These are phyloP conservation scores for Stachybotrys chartarum DNA, from an alignment of 2,329 filamentous ascomycete species.

Conservation along the genomic window DNA sequence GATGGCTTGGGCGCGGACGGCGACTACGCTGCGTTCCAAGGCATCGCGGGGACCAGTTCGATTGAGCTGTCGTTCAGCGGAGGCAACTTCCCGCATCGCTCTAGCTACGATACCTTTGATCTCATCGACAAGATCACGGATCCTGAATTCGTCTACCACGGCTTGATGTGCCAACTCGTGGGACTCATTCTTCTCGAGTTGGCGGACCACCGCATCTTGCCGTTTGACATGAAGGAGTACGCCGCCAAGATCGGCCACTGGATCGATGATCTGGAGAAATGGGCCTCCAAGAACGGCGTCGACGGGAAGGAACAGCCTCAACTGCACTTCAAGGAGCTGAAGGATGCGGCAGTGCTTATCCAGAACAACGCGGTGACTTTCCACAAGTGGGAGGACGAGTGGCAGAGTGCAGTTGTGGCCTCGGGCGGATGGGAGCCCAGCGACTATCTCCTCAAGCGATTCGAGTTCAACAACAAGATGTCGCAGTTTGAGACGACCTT, in stretches of 20 bases:
- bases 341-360: slow-evolving; percentile 55
- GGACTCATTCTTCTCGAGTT: slow-evolving; percentile 80
- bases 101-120: slow-evolving; percentile 83
- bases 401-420: slow-evolving; percentile 66
- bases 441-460: slow-evolving; percentile 57
- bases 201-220: slow-evolving; percentile 71
- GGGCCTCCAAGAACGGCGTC: slow-evolving; percentile 48
- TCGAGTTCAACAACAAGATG: slow-evolving; percentile 73
- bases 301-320: slow-evolving; percentile 16
- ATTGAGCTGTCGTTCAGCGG: slow-evolving; percentile 77
- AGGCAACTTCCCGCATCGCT: slow-evolving; percentile 62
- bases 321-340: slow-evolving; percentile 24
- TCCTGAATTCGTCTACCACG: slow-evolving; percentile 76
- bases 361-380: slow-evolving; percentile 48
- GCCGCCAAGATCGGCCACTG: slow-evolving; percentile 58
- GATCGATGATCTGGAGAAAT: slow-evolving; percentile 58
- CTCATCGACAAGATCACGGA: slow-evolving; percentile 79
- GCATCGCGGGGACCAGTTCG: slow-evolving; percentile 81
- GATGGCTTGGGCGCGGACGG: slow-evolving; percentile 66
- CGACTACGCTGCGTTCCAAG: slow-evolving; percentile 86
- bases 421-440: slow-evolving; percentile 71
- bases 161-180: slow-evolving; percentile 69
- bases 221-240: slow-evolving; percentile 74
- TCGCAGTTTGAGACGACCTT: slow-evolving; percentile 75
- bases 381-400: slow-evolving; percentile 67